Evolutionary conservation across 345 rosid genomes (phyloP), one percentile per base, ranked within the genome.

Genomic region (Salix caprea): DNA sequence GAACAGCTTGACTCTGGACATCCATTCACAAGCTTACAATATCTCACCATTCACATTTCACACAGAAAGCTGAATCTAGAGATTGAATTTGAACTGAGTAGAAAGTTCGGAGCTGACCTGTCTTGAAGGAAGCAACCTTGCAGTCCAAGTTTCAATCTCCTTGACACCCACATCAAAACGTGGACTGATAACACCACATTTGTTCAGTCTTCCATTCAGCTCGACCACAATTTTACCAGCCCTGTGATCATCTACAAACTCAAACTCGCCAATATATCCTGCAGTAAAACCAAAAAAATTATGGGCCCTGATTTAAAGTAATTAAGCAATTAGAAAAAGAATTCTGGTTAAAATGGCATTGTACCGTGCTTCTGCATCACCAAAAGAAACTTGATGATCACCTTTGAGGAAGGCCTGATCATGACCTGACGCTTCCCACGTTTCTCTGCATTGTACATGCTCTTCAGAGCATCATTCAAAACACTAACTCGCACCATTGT

Each of bases 181-280:
- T 28, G 74, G 74, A 50, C 74, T 77, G 42, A 77, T 77, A 4
- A 76, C 79, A 8, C 79, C 79, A 75, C 78, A 75, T 42, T 75
- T 75, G 66, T 75, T 75, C 24, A 75, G 36, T 32, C 65, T 50
- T 54, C 74, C 65, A 71, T 71, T 71, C 26, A 71, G 62, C 68
- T 76, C 72, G 66, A 76, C 67, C 71, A 76, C 73, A 39, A 76
- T 54, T 50, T 68, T 76, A 15, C 78, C 78, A 56, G 73, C 52
- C 18, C 67, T 76, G 64, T 77, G 80, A 70, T 77, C 74, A 61
- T 77, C 79, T 1, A 70, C 79, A 13, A 58, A 70, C 69, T 77
- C 74, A 23, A 77, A 77, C 32, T 77, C 79, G 30, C 75, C 74
- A 30, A 70, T 77, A 24, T 77, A 77, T 9, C 79, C 62, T 70